These are phyloP conservation scores for Sorghum bicolor DNA, from an alignment of 176 grass and related monocot species.

Conservation along the genomic window Sorghum_bicolor_NCBIv3 NC_012879.2:35355001-35355500, in stretches of 20 bases:
- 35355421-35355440: neutral
- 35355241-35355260: neutral
- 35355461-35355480: neutral
- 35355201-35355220: neutral
- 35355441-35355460: neutral
- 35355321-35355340: constrained; percentile 4
- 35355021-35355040: neutral
- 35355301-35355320: neutral
- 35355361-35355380: neutral
- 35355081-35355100: neutral
- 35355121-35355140: neutral
- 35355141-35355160: neutral
- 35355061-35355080: neutral
- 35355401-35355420: neutral
- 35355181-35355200: neutral
- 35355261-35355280: neutral
- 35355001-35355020: neutral
- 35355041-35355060: neutral
- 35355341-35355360: neutral
- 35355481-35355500: neutral
- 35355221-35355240: constrained; percentile 3
- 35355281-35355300: neutral
- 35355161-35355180: neutral
- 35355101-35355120: neutral
- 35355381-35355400: neutral